Percentiles rank a stretch among this genome's conserved stretches.
These are phyloP conservation scores for Apophysomyces sp. DNA, from an alignment of 371 early-diverging fungal genomes.

Conservation along the genomic window DNA sequence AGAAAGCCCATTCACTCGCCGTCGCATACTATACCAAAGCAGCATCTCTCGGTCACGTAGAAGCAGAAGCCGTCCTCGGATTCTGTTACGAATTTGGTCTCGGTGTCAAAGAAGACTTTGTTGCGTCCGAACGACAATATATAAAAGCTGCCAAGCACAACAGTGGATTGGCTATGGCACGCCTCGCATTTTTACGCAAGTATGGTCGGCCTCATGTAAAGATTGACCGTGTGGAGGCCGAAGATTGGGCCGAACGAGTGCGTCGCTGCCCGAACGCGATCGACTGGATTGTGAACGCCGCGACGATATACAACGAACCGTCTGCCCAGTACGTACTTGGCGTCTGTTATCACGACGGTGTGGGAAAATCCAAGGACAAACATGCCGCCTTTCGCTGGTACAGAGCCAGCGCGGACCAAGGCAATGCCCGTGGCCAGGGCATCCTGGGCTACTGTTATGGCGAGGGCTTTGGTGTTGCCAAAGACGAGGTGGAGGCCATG, in stretches of 20 bases:
- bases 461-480: slow-evolving; percentile 78
- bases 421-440: slow-evolving; percentile 68
- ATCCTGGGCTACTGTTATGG: slow-evolving; percentile 76
- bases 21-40: slow-evolving; percentile 46
- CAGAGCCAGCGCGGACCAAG: slow-evolving; percentile 61
- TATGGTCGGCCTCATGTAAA: slow-evolving; percentile 76
- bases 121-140: slow-evolving; percentile 60
- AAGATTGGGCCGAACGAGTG: slow-evolving; percentile 54
- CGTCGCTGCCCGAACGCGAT: slow-evolving; percentile 27
- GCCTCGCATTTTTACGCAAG: slow-evolving; percentile 71
- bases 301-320: slow-evolving; percentile 40
- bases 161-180: slow-evolving; percentile 58
- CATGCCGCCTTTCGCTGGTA: slow-evolving; percentile 64
- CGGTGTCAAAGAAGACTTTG: slow-evolving; percentile 57
- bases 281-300: slow-evolving; percentile 60
- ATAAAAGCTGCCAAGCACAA: slow-evolving; percentile 36
- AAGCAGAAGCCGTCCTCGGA: slow-evolving; percentile 57
- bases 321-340: slow-evolving; percentile 64
- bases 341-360: slow-evolving; percentile 73
- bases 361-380: slow-evolving; percentile 59
- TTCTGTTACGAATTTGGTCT: slow-evolving; percentile 84
- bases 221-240: slow-evolving; percentile 72
- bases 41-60: slow-evolving; percentile 35
- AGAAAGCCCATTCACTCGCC: slow-evolving; percentile 42
- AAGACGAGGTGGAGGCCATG: slow-evolving; percentile 69